Percentiles rank a stretch among this genome's conserved stretches.
Evolutionary conservation across 192 early-diverging fungal species (phyloP).

Genomic region (Coemansia sp.): DNA sequence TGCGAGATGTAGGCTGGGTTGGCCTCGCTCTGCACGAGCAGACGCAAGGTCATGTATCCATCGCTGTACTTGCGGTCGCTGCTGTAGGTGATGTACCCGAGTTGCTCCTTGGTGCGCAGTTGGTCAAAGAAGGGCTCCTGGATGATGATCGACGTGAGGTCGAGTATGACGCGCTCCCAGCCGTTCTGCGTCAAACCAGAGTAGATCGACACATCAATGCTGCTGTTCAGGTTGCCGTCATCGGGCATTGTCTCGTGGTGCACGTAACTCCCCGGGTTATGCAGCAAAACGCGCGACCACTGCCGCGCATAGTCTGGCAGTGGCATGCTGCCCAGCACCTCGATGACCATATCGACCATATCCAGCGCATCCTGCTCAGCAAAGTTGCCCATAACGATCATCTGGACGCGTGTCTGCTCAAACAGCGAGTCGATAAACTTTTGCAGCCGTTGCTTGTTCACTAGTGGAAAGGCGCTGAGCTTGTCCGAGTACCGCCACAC

Average conservation of each 20-base stretch:
- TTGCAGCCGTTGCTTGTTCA: conserved; percentile 72
- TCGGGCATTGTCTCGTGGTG: conserved; percentile 57
- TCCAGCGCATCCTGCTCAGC: conserved; percentile 62
- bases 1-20: conserved; percentile 77
- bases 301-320: conserved; percentile 53
- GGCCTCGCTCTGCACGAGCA: conserved; percentile 85
- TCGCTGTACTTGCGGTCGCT: conserved; percentile 61
- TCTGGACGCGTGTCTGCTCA: conserved; percentile 68
- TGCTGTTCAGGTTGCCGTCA: conserved; percentile 80
- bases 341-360: conserved; percentile 59
- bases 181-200: conserved; percentile 69
- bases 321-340: conserved; percentile 58
- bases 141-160: conserved; percentile 76
- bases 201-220: conserved; percentile 81
- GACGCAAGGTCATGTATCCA: conserved; percentile 71
- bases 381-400: conserved; percentile 87
- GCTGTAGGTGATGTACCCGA: conserved; percentile 67
- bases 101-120: conserved; percentile 86
- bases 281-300: conserved; percentile 32
- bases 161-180: conserved; percentile 61
- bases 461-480: conserved; percentile 62
- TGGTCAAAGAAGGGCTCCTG: conserved; percentile 92
- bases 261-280: conserved; percentile 30
- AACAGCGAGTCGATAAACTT: conserved; percentile 74
- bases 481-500: conserved; percentile 81